Evolutionary conservation across 2,329 filamentous ascomycete genomes (phyloP), one percentile per base, ranked within the genome.

Genomic region (Emydomyces testavorans): DNA sequence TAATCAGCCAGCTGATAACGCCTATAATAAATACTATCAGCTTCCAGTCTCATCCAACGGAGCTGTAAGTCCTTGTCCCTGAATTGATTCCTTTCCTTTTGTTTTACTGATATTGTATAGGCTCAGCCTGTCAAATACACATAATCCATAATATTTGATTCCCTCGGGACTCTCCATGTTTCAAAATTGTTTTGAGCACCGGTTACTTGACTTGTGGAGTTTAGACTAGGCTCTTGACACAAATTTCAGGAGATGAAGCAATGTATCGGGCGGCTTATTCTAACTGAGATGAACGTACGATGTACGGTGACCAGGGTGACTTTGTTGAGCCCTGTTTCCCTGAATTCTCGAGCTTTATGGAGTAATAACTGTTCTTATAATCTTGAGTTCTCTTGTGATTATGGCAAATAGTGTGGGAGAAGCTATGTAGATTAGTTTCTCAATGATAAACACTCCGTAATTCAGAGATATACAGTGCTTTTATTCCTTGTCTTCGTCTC

Each of bases 1-100:
- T 18, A 15, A 13, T 11, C 48, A 50, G 34, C 4, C 24, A 11
- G 3, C 39, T 32, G 41, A 50, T 26, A 31, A 11, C 15, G 3
- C 45, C 11, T 40, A 38, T 34, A 34, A 44, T 18, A 38, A 50
- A 26, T 46, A 50, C 20, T 40, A 39, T 16, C 48, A 50, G 26
- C 18, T 15, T 6, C 32, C 48, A 24, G 21, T 43, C 21, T 28
- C 46, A 16, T 37, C 46, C 2, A 49, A 49, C 29, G 46, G 46
- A 32, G 21, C 46, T 29, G 46, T 49, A 43, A 42, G 40, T 37
- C 10, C 11, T 10, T 18, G 4, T 13, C n/a, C n/a, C 10, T 23
- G 2, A 3, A 3, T 16, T 26, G 5, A 32, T 1, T 15, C 11
- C 23, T 10, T 2, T 4, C 4, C 6, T 20, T 20, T 8, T 7